Percentiles rank a stretch among this genome's conserved stretches.
Evolutionary conservation across 768 basidiomycete genomes (phyloP).

Genomic region (Amanita thiersii): DNA sequence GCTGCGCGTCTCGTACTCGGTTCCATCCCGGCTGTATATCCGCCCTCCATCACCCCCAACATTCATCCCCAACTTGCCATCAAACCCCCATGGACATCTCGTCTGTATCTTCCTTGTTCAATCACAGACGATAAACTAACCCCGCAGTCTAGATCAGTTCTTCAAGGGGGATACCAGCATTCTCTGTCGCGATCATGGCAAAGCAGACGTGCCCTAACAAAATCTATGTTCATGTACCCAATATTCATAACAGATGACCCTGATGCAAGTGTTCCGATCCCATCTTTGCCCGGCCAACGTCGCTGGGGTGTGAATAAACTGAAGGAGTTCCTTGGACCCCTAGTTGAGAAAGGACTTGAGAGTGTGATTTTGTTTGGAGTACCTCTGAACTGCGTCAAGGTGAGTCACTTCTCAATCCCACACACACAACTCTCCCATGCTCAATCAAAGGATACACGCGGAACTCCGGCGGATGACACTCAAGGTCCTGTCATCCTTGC

Average conservation of each 20-base stretch:
- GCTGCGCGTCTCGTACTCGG: not conserved
- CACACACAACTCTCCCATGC: not conserved
- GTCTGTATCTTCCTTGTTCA: conserved; percentile 20
- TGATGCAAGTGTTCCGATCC: conserved; percentile 70
- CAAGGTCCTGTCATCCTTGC: conserved; percentile 90
- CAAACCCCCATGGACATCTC: conserved; percentile 27
- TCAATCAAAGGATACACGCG: conserved; percentile 61
- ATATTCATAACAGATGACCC: conserved; percentile 97
- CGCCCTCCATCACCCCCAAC: no score
- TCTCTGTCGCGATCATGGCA: conserved; percentile 88
- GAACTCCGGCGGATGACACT: conserved; percentile 86
- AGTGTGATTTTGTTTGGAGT: conserved; percentile 96
- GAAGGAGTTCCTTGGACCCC: conserved; percentile 77
- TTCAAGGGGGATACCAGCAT: conserved; percentile 93
- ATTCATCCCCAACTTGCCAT: no score
- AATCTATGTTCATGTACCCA: conserved; percentile 98
- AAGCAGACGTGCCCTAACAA: conserved; percentile 67
- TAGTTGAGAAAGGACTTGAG: conserved; percentile 82
- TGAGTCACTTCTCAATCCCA: conserved; percentile 18
- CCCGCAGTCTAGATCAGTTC: conserved; percentile 51
- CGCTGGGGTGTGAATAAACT: conserved; percentile 95
- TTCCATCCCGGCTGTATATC: not conserved
- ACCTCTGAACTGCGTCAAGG: conserved; percentile 74
- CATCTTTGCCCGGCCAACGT: conserved; percentile 76
- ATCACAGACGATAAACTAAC: conserved; percentile 17